These are phyloP conservation scores for Chytridium lagenaria DNA, from an alignment of 371 early-diverging fungal species.

Conservation along the genomic window DNA sequence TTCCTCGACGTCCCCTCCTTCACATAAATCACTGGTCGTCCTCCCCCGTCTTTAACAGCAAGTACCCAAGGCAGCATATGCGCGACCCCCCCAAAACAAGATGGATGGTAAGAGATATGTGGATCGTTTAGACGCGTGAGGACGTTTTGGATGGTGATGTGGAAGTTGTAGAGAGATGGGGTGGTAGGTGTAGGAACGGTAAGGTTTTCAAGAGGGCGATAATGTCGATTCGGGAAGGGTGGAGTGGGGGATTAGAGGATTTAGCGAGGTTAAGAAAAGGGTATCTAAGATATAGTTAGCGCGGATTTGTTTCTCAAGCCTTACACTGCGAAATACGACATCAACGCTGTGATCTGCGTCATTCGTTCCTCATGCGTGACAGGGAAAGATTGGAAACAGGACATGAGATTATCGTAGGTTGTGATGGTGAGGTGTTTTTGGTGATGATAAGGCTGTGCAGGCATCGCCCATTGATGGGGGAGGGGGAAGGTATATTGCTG, in stretches of 20 bases:
- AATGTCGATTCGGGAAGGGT: not conserved
- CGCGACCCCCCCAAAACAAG: not conserved
- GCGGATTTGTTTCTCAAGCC: no score
- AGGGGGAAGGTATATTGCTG: no score
- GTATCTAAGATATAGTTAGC: no score
- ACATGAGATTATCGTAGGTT: not conserved
- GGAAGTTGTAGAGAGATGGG: slow-evolving; percentile 2
- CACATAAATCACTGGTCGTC: no score
- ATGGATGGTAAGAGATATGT: not conserved
- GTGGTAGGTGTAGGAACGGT: not conserved
- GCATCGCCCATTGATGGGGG: no score
- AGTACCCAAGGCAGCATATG: not conserved
- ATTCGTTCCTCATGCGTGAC: not conserved
- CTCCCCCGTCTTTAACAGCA: not conserved
- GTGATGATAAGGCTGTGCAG: no score
- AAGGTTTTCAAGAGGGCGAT: not conserved
- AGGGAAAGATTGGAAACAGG: not conserved
- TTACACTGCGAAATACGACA: not conserved
- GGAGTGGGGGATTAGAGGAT: not conserved
- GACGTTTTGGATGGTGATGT: not conserved
- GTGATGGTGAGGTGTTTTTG: not conserved
- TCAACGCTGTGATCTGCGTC: not conserved
- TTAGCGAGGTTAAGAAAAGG: slow-evolving; percentile 3
- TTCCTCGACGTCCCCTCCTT: not conserved
- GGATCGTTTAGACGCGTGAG: not conserved